Evolutionary conservation across 2,329 filamentous ascomycete species (phyloP).

Genomic region (Shiraia bambusicola): DNA sequence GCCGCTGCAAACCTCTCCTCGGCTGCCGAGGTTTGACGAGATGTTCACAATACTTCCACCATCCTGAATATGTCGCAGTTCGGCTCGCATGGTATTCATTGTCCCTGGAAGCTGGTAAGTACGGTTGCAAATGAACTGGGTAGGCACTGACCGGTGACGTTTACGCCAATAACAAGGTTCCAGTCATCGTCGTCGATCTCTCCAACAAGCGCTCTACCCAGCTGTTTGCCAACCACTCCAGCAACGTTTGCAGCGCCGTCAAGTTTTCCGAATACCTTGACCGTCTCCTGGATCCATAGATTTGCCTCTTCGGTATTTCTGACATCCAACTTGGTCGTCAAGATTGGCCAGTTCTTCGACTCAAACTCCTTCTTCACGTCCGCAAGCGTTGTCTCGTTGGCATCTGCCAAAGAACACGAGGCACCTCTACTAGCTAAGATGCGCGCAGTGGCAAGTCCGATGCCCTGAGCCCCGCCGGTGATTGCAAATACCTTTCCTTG

Average conservation of each 20-base stretch:
- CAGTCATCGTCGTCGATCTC: conserved; percentile 43
- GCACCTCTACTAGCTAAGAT: conserved; percentile 26
- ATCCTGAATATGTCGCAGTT: conserved; percentile 44
- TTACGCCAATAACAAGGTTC: conserved; percentile 42
- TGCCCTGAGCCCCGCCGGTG: conserved; percentile 33
- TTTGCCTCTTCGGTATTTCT: conserved; percentile 52
- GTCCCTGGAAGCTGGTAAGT: too few relatives aligned
- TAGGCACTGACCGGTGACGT: too few relatives aligned
- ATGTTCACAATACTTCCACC: conserved; percentile 46
- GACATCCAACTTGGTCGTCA: conserved; percentile 50
- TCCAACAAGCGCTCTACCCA: conserved; percentile 18
- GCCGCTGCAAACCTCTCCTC: conserved; percentile 42
- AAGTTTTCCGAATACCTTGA: conserved; percentile 51
- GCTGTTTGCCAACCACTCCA: conserved; percentile 36
- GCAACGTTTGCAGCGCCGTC: conserved; percentile 50
- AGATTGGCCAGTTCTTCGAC: conserved; percentile 19
- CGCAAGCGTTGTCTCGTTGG: conserved; percentile 16
- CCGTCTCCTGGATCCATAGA: conserved; percentile 49
- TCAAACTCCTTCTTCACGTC: conserved; percentile 13
- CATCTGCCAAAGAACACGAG: conserved; percentile 29
- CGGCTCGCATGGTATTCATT: conserved; percentile 41
- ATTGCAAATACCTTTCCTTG: conserved; percentile 35
- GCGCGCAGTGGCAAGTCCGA: conserved; percentile 28
- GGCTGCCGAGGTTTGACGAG: conserved; percentile 54
- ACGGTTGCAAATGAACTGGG: too few relatives aligned